phyloP scores from a whole-genome alignment of 768 basidiomycete genomes.

The Mycena venus region DNA sequence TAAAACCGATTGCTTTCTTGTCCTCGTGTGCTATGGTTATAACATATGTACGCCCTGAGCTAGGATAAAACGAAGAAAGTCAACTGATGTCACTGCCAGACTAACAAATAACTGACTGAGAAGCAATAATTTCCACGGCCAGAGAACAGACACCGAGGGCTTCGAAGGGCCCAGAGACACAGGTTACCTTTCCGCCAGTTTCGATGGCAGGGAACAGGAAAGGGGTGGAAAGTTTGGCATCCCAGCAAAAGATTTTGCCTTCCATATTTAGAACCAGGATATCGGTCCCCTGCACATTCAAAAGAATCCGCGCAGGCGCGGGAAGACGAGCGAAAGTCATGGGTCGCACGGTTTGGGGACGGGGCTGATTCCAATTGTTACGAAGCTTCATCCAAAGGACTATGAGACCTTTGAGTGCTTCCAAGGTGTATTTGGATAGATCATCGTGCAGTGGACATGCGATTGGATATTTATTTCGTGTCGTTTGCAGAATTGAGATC shows the following conservation, averaged over 20 bases:
- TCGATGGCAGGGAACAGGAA: constrained; percentile 1
- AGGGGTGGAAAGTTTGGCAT: background rate
- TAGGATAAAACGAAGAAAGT: no score
- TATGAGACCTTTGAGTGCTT: constrained; percentile 8
- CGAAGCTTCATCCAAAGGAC: constrained; percentile 15
- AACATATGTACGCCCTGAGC: constrained; percentile 4
- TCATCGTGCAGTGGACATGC: constrained; percentile 10
- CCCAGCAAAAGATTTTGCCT: constrained; percentile 12
- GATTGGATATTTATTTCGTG: constrained; percentile 4
- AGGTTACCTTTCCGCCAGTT: constrained; percentile 4
- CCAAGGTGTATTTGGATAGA: constrained; percentile 13
- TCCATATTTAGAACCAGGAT: constrained; percentile 16
- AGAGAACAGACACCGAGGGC: background rate
- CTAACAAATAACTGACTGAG: background rate
- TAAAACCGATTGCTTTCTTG: constrained; percentile 5
- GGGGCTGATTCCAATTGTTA: constrained; percentile 8
- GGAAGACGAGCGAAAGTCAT: background rate
- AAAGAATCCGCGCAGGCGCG: constrained; percentile 1
- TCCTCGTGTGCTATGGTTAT: constrained; percentile 16
- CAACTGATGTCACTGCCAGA: no score
- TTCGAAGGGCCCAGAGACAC: constrained; percentile 19
- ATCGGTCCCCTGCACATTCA: constrained; percentile 22
- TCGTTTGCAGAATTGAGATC: constrained; percentile 8
- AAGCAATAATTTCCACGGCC: background rate
- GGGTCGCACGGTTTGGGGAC: background rate